Evolutionary conservation across 1,284 basidiomycete genomes (phyloP).

Genomic region (Cryptococcus sp.): DNA sequence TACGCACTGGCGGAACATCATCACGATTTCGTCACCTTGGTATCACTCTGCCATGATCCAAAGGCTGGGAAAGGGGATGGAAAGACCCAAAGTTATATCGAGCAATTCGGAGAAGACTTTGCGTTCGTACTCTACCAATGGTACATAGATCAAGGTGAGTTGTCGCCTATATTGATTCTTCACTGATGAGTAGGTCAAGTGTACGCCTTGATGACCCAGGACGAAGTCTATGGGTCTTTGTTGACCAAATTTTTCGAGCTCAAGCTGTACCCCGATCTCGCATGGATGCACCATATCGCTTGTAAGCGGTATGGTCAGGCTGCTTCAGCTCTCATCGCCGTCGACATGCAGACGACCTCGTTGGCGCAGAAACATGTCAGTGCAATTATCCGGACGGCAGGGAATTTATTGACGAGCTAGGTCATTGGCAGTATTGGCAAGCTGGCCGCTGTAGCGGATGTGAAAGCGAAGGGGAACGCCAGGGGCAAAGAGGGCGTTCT

Average conservation of each 20-base stretch:
- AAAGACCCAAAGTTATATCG: slow-evolving; percentile 60
- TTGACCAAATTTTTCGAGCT: slow-evolving; percentile 70
- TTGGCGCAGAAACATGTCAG: slow-evolving; percentile 69
- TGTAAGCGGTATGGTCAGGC: slow-evolving; percentile 63
- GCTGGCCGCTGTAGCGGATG: slow-evolving; percentile 70
- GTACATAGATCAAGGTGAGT: slow-evolving; percentile 51
- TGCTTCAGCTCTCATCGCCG: slow-evolving; percentile 58
- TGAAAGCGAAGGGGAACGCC: slow-evolving; percentile 47
- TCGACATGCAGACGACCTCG: slow-evolving; percentile 56
- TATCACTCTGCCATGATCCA: slow-evolving; percentile 65
- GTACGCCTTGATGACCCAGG: slow-evolving; percentile 68
- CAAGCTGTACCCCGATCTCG: slow-evolving; percentile 60
- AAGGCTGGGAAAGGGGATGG: slow-evolving; percentile 25
- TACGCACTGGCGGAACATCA: slow-evolving; percentile 80
- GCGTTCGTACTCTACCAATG: slow-evolving; percentile 79
- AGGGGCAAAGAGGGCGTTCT: slow-evolving; percentile 12
- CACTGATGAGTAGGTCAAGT: slow-evolving; percentile 59
- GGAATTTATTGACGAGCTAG: neutral
- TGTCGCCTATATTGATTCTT: neutral
- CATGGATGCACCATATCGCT: slow-evolving; percentile 86
- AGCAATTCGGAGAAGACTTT: slow-evolving; percentile 75
- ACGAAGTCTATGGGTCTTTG: slow-evolving; percentile 57
- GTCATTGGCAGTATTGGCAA: slow-evolving; percentile 82
- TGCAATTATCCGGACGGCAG: slow-evolving; percentile 2
- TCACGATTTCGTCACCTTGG: slow-evolving; percentile 73